phyloP scores from a whole-genome alignment of 2,329 filamentous ascomycete species.

The Aspergillus clavatus region DNA sequence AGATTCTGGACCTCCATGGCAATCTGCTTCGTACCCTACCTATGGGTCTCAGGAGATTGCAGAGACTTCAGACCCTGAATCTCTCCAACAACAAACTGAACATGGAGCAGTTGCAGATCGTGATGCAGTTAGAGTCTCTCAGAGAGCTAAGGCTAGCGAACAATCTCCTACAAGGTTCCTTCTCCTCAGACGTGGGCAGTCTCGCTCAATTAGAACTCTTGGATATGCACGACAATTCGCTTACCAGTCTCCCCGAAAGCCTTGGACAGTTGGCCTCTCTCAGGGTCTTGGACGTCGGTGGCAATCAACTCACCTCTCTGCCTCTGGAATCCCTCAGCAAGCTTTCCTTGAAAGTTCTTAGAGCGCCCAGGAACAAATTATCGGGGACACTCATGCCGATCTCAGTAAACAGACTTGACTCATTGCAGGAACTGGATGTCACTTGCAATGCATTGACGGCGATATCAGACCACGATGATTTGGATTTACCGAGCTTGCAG shows the following conservation, averaged over 20 bases:
- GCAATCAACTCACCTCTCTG: slow-evolving; percentile 69
- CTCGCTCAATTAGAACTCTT: slow-evolving; percentile 70
- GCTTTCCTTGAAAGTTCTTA: slow-evolving; percentile 68
- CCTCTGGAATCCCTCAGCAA: slow-evolving; percentile 65
- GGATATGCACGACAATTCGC: slow-evolving; percentile 74
- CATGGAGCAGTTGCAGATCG: slow-evolving; percentile 65
- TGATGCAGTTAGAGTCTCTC: slow-evolving; percentile 67
- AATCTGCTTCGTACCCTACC: slow-evolving; percentile 72
- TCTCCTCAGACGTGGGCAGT: slow-evolving; percentile 59
- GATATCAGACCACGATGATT: slow-evolving; percentile 44
- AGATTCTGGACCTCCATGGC: slow-evolving; percentile 78
- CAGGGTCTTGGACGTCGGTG: slow-evolving; percentile 70
- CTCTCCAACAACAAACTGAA: slow-evolving; percentile 77
- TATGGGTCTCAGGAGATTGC: slow-evolving; percentile 66
- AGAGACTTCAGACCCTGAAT: slow-evolving; percentile 74
- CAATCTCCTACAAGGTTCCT: slow-evolving; percentile 65
- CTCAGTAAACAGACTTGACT: slow-evolving; percentile 53
- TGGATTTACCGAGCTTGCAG: slow-evolving; percentile 68
- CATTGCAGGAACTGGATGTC: slow-evolving; percentile 71
- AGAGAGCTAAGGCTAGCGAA: slow-evolving; percentile 77
- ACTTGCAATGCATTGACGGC: slow-evolving; percentile 67
- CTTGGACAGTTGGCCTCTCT: slow-evolving; percentile 65
- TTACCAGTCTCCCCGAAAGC: slow-evolving; percentile 64
- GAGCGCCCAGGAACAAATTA: slow-evolving; percentile 73
- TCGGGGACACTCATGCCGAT: slow-evolving; percentile 65